These are phyloP conservation scores for Lyophyllum atratum DNA, from an alignment of 768 basidiomycete genomes.

Conservation along the genomic window DNA sequence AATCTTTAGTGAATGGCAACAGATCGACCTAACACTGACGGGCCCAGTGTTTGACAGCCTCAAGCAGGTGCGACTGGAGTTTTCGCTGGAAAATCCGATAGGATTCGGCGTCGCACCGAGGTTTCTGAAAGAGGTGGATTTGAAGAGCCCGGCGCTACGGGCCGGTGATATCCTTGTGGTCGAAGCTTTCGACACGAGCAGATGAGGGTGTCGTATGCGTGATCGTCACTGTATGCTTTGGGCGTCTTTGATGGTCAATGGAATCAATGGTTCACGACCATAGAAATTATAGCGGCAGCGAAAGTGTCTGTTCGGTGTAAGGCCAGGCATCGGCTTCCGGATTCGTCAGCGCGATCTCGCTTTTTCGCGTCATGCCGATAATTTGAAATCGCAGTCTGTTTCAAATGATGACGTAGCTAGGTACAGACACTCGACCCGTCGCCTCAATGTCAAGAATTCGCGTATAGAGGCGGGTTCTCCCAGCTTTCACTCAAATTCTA, in stretches of 20 bases:
- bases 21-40: conserved; percentile 25
- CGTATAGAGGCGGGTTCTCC: no score
- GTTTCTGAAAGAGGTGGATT: conserved; percentile 28
- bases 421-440: no score
- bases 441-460: no score
- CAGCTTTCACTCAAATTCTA: neutral
- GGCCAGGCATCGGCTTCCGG: no score
- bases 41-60: conserved; percentile 22
- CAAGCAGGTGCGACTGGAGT: conserved; percentile 25
- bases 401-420: no score
- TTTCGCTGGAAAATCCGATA: conserved; percentile 31
- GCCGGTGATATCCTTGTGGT: conserved; percentile 20
- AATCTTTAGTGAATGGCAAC: conserved; percentile 26
- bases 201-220: neutral
- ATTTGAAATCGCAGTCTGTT: no score
- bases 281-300: no score
- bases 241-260: no score
- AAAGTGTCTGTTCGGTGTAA: no score
- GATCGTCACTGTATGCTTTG: neutral
- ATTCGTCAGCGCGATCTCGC: no score
- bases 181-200: conserved; percentile 29
- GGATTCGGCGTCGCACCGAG: conserved; percentile 30
- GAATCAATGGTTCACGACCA: no score
- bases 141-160: conserved; percentile 27
- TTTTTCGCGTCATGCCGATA: no score